Evolutionary conservation across 768 basidiomycete species (phyloP), one percentile per base, ranked within the genome.

Genomic region (Filobasidium wieringae): DNA sequence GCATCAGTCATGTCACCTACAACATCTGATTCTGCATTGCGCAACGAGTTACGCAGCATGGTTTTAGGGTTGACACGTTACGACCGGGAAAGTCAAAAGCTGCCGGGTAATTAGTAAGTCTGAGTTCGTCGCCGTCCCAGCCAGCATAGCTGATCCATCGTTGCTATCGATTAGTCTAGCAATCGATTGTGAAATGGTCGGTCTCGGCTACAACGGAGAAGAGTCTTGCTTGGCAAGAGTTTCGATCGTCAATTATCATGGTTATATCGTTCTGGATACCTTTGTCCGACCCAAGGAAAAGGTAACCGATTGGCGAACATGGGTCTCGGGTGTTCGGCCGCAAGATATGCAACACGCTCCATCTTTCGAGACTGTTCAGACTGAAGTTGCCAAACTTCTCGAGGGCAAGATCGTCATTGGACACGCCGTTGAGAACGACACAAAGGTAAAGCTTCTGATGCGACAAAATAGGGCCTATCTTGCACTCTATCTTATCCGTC

Each of bases 171-270:
- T 26, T 59, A 22, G 63, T 62, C 75, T 95, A 40, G 83, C 89
- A 0, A 76, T 99, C 29, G 93, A 99, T 73, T 97, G 93, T 66
- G 93, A 97, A 74, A 95, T 97, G 90, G 92, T 97, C 11, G 91
- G 91, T 4, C 80, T 93, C n/a, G 90, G 90, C 0, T 78, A 82
- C n/a, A 79, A 84, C 33, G 88, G 88, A 22, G 74, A 73, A 2
- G 88, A 93, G 69, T 89, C 87, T 0, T 84, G 85, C 0, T 79
- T 95, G 14, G 92, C 90, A 1, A 83, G 92, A 31, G 87, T 93
- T 62, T 87, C 86, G 51, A 69, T 95, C 37, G 89, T 96, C 57
- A 93, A 96, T 72, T 93, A 82, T 69, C 77, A 87, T 59, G 93
- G 93, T 0, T 82, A 79, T 1, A 78, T 87, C 27, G 76, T 85